Evolutionary conservation across 2,329 filamentous ascomycete species (phyloP).

Genomic region (Penicillium palitans): DNA sequence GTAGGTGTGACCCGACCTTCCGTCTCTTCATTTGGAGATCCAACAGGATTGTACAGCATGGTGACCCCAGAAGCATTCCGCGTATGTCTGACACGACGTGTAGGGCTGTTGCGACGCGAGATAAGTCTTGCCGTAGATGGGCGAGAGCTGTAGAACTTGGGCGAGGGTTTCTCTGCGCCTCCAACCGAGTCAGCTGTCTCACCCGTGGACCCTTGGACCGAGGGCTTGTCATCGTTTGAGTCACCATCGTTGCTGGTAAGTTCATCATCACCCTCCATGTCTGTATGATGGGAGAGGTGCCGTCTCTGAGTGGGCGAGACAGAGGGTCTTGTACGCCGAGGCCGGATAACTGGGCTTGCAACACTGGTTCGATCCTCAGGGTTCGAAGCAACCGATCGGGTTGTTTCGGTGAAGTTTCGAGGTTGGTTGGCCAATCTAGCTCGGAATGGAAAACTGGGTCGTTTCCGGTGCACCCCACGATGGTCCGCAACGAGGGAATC

Average conservation of each 20-base stretch:
- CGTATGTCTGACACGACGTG: constrained; percentile 54
- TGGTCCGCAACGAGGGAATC: constrained; percentile 59
- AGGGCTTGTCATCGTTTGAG: constrained; percentile 27
- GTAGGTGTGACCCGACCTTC: constrained; percentile 26
- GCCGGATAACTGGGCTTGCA: constrained; percentile 37
- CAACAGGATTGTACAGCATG: constrained; percentile 75
- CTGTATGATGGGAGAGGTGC: constrained; percentile 62
- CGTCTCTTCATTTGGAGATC: constrained; percentile 39
- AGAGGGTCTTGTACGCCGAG: constrained; percentile 33
- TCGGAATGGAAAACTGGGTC: constrained; percentile 53
- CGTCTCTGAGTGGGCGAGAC: constrained; percentile 38
- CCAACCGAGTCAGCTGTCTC: constrained; percentile 15
- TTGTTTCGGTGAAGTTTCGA: constrained; percentile 53
- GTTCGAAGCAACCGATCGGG: constrained; percentile 58
- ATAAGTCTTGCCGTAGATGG: constrained; percentile 46
- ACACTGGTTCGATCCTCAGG: constrained; percentile 51
- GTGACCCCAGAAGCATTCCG: constrained; percentile 80
- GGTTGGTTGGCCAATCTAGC: constrained; percentile 26
- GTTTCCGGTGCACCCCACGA: constrained; percentile 55
- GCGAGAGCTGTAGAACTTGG: constrained; percentile 40
- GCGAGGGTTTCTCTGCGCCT: constrained; percentile 30
- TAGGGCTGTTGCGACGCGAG: constrained; percentile 38
- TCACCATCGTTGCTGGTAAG: constrained; percentile 74
- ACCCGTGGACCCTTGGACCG: constrained; percentile 20
- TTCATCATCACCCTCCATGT: constrained; percentile 88